Evolutionary conservation across 345 rosid species (phyloP).

Genomic region (Murraya paniculata): DNA sequence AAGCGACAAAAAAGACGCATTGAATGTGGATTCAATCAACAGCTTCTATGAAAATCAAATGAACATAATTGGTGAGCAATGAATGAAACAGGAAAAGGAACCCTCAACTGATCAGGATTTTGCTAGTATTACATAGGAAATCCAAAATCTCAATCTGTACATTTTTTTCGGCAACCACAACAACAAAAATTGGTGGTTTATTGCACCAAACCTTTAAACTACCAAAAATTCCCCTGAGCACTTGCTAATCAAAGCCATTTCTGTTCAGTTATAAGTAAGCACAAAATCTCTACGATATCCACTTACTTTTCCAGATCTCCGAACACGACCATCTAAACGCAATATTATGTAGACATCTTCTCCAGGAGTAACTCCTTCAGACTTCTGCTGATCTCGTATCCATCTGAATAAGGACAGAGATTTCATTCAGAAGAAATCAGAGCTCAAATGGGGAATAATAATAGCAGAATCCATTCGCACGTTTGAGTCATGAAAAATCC

Average conservation of each 20-base stretch:
- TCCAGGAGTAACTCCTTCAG: constrained; percentile 84
- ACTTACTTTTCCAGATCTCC: constrained; percentile 86
- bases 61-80: neutral
- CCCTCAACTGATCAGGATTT: neutral
- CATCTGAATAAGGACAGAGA: constrained; percentile 48
- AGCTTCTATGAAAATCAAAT: neutral
- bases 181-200: neutral
- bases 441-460: constrained; percentile 2
- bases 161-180: neutral
- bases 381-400: constrained; percentile 85
- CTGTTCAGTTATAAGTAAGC: neutral
- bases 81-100: neutral
- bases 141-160: neutral
- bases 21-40: neutral
- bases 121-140: neutral
- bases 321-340: constrained; percentile 94
- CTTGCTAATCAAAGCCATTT: neutral
- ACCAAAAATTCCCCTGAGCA: neutral
- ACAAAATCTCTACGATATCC: neutral
- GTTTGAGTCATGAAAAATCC: neutral
- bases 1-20: neutral
- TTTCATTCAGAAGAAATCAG: constrained; percentile 13
- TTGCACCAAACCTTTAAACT: neutral
- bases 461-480: neutral
- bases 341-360: constrained; percentile 85